These are phyloP conservation scores for Citrus sp. DNA, from an alignment of 345 rosid genomes.

Conservation along the genomic window DNA sequence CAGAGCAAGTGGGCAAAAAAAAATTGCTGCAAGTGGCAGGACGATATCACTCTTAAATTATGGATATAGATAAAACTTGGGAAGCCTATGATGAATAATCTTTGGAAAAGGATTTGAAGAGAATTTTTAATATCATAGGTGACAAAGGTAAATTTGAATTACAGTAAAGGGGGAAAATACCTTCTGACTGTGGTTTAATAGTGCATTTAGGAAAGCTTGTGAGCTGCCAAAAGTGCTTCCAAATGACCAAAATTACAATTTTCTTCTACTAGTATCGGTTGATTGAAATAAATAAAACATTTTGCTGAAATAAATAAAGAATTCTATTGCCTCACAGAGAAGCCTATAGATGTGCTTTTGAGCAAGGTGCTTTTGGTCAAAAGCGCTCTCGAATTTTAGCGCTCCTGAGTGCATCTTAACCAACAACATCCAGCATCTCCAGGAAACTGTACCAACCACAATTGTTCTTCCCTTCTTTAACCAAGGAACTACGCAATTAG, in stretches of 20 bases:
- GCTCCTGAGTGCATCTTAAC: not conserved
- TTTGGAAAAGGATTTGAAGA: not conserved
- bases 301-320: not conserved
- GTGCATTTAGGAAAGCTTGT: no score
- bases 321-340: not conserved
- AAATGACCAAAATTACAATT: not conserved
- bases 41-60: not conserved
- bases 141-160: not conserved
- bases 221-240: not conserved
- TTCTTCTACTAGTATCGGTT: not conserved
- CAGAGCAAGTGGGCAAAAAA: not conserved
- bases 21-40: not conserved
- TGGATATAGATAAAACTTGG: not conserved
- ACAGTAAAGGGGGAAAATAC: not conserved
- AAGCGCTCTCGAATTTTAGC: not conserved
- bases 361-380: not conserved
- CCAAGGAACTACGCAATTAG: not conserved
- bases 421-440: not conserved
- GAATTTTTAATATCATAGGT: not conserved
- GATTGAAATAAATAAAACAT: not conserved
- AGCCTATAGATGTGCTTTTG: not conserved
- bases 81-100: not conserved
- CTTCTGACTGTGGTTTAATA: not conserved
- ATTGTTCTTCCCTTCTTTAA: not conserved
- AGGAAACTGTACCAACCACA: not conserved